Evolutionary conservation across 2,329 filamentous ascomycete genomes (phyloP).

Genomic region (Helminthosporium solani): DNA sequence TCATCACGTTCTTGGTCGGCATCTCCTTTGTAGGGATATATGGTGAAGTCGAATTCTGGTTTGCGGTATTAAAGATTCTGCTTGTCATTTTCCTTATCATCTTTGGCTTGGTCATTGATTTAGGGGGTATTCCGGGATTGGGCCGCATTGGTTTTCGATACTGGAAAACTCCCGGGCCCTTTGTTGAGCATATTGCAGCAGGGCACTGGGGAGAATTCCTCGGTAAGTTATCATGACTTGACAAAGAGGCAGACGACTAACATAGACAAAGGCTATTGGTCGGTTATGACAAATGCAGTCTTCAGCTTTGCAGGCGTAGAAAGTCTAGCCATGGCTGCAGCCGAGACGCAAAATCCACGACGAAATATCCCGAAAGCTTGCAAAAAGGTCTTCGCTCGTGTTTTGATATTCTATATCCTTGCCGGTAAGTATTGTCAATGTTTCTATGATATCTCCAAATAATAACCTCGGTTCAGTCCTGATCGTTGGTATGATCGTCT

Average conservation of each 20-base stretch:
- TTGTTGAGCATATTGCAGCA: conserved; percentile 46
- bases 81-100: conserved; percentile 31
- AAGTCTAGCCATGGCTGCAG: conserved; percentile 30
- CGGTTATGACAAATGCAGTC: conserved; percentile 54
- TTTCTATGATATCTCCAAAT: background rate
- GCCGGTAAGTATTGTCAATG: conserved; percentile 30
- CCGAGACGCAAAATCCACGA: conserved; percentile 33
- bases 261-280: conserved; percentile 57
- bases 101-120: conserved; percentile 28
- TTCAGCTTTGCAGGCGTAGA: conserved; percentile 33
- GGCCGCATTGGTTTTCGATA: conserved; percentile 60
- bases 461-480: conserved; percentile 35
- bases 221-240: background rate
- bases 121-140: conserved; percentile 29
- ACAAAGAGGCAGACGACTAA: too few species aligned
- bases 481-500: conserved; percentile 58
- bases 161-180: conserved; percentile 65
- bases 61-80: conserved; percentile 50
- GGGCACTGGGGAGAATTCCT: conserved; percentile 63
- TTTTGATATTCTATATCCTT: conserved; percentile 55
- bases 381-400: conserved; percentile 54
- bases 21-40: conserved; percentile 31
- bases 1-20: conserved; percentile 34
- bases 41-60: conserved; percentile 52
- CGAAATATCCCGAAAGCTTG: conserved; percentile 53